A percentile compares a stretch with the other conserved stretches of the same genome.
Conservation (phyloP, 1,284 basidiomycete species). For the Trichosporon inkin region DNA sequence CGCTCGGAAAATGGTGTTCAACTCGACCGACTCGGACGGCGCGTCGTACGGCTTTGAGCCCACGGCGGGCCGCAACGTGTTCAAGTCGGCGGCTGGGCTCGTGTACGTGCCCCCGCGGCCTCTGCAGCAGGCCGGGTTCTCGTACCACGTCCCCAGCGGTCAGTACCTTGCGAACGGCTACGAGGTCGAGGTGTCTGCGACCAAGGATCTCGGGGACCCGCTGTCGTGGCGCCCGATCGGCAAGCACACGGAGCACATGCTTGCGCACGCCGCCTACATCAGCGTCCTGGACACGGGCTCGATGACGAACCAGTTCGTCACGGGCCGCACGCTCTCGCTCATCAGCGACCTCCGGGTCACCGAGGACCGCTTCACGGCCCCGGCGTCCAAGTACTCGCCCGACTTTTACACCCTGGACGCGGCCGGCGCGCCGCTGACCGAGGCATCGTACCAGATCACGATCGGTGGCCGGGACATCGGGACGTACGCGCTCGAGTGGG, state of each 20-base stretch:
- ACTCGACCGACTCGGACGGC: slow-evolving; percentile 8
- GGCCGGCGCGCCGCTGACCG: not conserved
- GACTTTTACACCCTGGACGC: not conserved
- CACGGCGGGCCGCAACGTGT: not conserved
- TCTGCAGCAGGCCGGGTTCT: not conserved
- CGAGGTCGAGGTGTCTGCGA: not conserved
- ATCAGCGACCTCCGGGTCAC: not conserved
- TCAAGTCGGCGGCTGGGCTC: not conserved
- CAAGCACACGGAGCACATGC: not conserved
- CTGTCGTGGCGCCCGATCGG: not conserved
- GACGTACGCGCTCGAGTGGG: not conserved
- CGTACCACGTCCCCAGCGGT: slow-evolving; percentile 8
- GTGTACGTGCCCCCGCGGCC: slow-evolving; percentile 7
- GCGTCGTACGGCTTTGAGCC: not conserved
- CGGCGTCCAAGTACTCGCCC: not conserved
- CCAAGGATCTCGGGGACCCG: slow-evolving; percentile 3
- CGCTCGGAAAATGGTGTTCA: not conserved
- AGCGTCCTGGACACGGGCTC: slow-evolving; percentile 5
- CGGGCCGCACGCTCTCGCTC: not conserved
- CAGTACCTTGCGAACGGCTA: slow-evolving; percentile 7
- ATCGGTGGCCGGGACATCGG: not conserved
- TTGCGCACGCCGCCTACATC: not conserved
- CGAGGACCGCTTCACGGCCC: not conserved
- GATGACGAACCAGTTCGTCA: slow-evolving; percentile 7
- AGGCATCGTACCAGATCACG: not conserved